Evolutionary conservation across 352 stramenopile genomes (phyloP).

Genomic region (Phytophthora pinifolia): DNA sequence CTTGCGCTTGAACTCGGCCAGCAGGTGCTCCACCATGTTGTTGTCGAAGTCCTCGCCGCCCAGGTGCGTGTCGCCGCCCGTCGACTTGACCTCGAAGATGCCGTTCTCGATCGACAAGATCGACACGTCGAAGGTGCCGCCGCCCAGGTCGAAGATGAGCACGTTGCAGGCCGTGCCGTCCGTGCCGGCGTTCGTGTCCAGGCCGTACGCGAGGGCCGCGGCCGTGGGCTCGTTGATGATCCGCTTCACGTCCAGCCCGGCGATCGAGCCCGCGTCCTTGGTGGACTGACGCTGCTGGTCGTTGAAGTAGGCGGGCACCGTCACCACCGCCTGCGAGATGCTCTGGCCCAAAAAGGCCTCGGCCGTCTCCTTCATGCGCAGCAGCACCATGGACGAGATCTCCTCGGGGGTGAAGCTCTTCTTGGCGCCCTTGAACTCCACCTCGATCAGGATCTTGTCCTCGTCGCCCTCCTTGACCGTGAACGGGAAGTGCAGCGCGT

Average conservation of each 20-base stretch:
- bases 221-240: conserved; percentile 98
- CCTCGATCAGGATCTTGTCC: conserved; percentile 81
- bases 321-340: conserved; percentile 68
- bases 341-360: conserved; percentile 76
- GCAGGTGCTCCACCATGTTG: conserved; percentile 94
- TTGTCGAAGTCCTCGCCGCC: conserved; percentile 96
- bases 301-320: conserved; percentile 75
- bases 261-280: conserved; percentile 69
- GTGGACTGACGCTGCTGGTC: conserved; percentile 74
- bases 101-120: conserved; percentile 96
- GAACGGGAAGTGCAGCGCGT: conserved; percentile 75
- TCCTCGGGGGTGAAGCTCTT: conserved; percentile 90
- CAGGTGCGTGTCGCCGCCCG: conserved; percentile 94
- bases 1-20: conserved; percentile 95
- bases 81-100: conserved; percentile 98
- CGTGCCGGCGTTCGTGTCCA: conserved; percentile 89
- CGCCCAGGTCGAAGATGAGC: conserved; percentile 97
- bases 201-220: conserved; percentile 94
- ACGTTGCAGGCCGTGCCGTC: conserved; percentile 91
- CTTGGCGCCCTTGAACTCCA: conserved; percentile 79
- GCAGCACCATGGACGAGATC: conserved; percentile 85
- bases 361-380: conserved; percentile 82
- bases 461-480: conserved; percentile 74
- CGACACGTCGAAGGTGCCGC: conserved; percentile 95
- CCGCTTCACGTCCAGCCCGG: conserved; percentile 69